These are phyloP conservation scores for Lactarius hatsudake DNA, from an alignment of 768 basidiomycete species.

Conservation along the genomic window DNA sequence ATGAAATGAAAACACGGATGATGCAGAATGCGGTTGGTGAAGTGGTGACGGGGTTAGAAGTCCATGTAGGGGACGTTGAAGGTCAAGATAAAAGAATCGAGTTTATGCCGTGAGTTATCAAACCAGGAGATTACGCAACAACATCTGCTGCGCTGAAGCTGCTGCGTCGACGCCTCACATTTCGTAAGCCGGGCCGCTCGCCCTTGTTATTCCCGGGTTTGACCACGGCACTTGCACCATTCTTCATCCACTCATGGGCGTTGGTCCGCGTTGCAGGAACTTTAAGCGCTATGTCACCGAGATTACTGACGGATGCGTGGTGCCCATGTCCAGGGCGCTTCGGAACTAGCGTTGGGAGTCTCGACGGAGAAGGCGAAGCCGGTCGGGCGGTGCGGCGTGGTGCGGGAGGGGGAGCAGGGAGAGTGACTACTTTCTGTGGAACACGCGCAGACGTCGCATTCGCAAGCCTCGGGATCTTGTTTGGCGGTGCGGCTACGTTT, in stretches of 20 bases:
- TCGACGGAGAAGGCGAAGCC: conserved; percentile 70
- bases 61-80: conserved; percentile 11
- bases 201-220: conserved; percentile 63
- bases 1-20: conserved; percentile 18
- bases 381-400: conserved; percentile 43
- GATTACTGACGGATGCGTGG: conserved; percentile 41
- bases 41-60: conserved; percentile 3
- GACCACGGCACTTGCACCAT: conserved; percentile 65
- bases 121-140: conserved; percentile 51
- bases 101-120: conserved; percentile 11
- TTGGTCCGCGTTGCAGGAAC: conserved; percentile 33
- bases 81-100: conserved; percentile 15
- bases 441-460: conserved; percentile 46
- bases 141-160: conserved; percentile 88
- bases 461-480: conserved; percentile 42
- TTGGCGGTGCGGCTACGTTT: conserved; percentile 35
- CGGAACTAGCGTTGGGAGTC: conserved; percentile 68
- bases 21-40: conserved; percentile 15
- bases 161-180: conserved; percentile 71
- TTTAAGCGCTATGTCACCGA: conserved; percentile 51
- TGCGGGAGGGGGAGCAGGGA: conserved; percentile 36
- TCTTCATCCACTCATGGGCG: conserved; percentile 64
- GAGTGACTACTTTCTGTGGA: conserved; percentile 32
- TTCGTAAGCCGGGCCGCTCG: conserved; percentile 70
- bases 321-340: conserved; percentile 42